A percentile compares a stretch with the other conserved stretches of the same genome.
phyloP scores from a whole-genome alignment of 176 grass and related monocot genomes.

The Eleusine indica region DNA sequence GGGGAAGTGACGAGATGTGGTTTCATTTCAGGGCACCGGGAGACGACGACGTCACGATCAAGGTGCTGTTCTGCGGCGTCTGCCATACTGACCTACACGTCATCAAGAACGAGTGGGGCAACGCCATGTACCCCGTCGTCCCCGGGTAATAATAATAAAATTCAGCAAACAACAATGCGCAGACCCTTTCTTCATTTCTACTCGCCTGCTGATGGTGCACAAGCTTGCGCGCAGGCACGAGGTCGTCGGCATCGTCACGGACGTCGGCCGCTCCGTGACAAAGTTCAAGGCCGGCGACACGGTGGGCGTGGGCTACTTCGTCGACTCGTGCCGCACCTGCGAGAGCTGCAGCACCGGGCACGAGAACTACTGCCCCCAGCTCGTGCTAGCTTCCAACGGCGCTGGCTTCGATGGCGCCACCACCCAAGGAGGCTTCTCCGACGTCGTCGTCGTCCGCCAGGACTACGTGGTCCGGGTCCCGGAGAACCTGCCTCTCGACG shows the following conservation, averaged over 20 bases:
- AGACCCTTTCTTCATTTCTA: too few relatives aligned
- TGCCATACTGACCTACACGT: conserved; percentile 73
- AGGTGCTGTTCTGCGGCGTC: conserved; percentile 74
- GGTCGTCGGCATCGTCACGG: conserved; percentile 48
- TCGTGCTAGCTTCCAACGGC: conserved; percentile 51
- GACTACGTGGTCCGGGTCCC: conserved; percentile 42
- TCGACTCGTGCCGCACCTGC: conserved; percentile 58
- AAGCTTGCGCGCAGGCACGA: conserved; percentile 48
- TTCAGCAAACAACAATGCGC: too few relatives aligned
- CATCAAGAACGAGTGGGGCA: conserved; percentile 73
- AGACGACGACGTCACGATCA: conserved; percentile 70
- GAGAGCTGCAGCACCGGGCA: conserved; percentile 51
- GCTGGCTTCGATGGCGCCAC: conserved; percentile 5
- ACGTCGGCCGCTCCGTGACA: conserved; percentile 41
- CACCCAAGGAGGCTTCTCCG: conserved; percentile 55
- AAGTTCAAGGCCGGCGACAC: conserved; percentile 63
- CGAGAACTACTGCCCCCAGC: conserved; percentile 44
- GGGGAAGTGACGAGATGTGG: too few relatives aligned
- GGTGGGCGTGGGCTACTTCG: conserved; percentile 68
- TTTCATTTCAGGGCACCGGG: conserved; percentile 36
- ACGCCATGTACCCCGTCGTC: conserved; percentile 66
- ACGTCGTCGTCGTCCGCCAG: conserved; percentile 35
- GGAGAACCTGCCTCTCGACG: conserved; percentile 28
- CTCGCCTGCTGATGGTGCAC: neutral
- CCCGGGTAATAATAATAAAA: conserved; percentile 17